A percentile compares a stretch with the other conserved stretches of the same genome.
Evolutionary conservation across 2,329 filamentous ascomycete species (phyloP).

Genomic region (Trichoderma aggressivum): DNA sequence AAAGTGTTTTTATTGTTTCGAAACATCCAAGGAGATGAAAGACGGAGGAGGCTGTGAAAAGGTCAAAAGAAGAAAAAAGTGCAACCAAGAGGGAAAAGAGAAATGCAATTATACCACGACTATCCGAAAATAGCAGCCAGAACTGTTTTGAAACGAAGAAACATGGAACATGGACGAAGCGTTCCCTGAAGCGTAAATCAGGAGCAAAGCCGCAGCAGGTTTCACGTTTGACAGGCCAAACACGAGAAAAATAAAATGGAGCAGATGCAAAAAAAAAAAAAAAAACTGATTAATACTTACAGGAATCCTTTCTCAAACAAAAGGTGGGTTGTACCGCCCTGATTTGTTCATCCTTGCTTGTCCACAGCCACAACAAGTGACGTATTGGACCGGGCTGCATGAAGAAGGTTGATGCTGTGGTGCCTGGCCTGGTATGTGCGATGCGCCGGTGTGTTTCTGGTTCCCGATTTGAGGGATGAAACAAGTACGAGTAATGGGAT

Average conservation of each 20-base stretch:
- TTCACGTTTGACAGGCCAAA: background rate
- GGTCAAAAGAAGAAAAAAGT: background rate
- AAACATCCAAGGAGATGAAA: background rate
- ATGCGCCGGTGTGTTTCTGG: background rate
- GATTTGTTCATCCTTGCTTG: constrained; percentile 1
- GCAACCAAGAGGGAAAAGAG: background rate
- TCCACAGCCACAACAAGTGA: constrained; percentile 13
- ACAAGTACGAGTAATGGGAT: background rate
- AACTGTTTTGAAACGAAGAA: background rate
- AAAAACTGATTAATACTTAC: background rate
- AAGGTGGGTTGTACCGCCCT: background rate
- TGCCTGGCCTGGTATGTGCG: background rate
- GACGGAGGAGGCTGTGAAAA: background rate
- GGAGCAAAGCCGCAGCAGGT: background rate
- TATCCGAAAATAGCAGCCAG: background rate
- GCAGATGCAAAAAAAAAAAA: background rate
- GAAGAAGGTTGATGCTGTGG: background rate
- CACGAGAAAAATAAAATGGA: background rate
- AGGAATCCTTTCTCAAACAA: background rate
- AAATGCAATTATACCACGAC: background rate
- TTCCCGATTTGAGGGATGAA: background rate
- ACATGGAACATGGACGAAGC: background rate
- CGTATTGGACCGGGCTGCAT: background rate
- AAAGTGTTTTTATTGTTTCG: background rate
- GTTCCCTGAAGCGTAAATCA: background rate